phyloP scores from a whole-genome alignment of 345 rosid genomes.

The Murraya koenigii region DNA sequence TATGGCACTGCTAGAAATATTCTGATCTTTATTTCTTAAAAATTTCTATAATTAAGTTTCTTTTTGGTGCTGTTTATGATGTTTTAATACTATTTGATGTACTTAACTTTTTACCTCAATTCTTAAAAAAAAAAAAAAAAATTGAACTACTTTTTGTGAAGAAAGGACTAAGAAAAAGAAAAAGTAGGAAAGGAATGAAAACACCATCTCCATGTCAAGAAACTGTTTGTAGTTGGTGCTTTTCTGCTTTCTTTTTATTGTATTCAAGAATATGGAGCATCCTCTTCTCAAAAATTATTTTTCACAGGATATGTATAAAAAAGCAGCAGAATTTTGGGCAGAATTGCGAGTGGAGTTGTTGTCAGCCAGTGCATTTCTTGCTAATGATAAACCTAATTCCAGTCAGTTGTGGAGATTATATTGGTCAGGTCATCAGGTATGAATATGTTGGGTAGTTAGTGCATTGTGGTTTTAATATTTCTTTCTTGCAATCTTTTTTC shows the following conservation, averaged over 20 bases:
- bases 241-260: neutral
- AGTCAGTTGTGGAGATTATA: conserved; percentile 97
- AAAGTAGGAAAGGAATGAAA: neutral
- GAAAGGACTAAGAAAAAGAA: neutral
- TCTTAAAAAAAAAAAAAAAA: too few relatives aligned
- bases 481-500: neutral
- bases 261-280: neutral
- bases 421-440: conserved; percentile 99
- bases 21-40: neutral
- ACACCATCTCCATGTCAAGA: neutral
- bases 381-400: conserved; percentile 72
- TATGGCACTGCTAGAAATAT: neutral
- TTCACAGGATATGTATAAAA: conserved; percentile 79
- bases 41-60: neutral
- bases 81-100: neutral
- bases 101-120: neutral
- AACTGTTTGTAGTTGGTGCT: neutral
- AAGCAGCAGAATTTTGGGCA: conserved; percentile 98
- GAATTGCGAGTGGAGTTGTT: conserved; percentile 93
- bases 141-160: neutral
- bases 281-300: conserved; percentile 14
- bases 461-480: neutral
- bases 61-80: neutral
- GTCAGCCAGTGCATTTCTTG: conserved; percentile 78
- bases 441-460: conserved; percentile 11